Evolutionary conservation across 2,329 filamentous ascomycete species (phyloP), one percentile per base, ranked within the genome.

Genomic region (Colletotrichum incanum): DNA sequence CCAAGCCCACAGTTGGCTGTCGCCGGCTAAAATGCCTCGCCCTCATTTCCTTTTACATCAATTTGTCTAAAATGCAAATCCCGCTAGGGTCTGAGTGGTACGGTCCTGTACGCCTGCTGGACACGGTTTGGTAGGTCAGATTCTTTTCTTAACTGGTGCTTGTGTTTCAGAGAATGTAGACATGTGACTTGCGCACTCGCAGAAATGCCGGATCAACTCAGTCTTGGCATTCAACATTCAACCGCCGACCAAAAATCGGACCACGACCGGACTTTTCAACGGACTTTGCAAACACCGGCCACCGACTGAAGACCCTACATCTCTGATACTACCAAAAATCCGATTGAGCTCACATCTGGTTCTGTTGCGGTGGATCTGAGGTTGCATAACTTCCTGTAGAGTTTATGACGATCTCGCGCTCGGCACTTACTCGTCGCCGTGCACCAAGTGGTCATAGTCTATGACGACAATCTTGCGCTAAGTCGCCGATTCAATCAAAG

Each of bases 381-480:
- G 23, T 55, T 58, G n/a, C 26, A 31, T 28, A 31, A 2, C 18
- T 56, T 56, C 11, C 34, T 5, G 11, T 11, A 37, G 60, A 65
- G 34, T 52, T 45, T 28, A 23, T 39, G 37, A 58, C 60, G 61
- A 28, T 41, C 12, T 20, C 9, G 11, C 7, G 39, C 43, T 20
- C 20, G 9, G 52, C 52, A 41, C 5, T 39, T 26, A 23, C 4
- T 20, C 9, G 26, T 45, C 41, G 20, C 41, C 9, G 20, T 12
- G 28, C 43, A 45, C 50, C 31, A 39, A 31, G 6, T 23, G 9
- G 11, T 23, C 34, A 14, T 18, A 20, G 52, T 65, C 67, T 58
- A 69, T 69, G 67, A 65, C 67, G 61, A 37, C 14, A 34, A 41
- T 1, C 31, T 31, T 28, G n/a, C 43, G 52, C 50, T 31, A 39